phyloP scores from a whole-genome alignment of 1,284 basidiomycete genomes.

The Agroathelia rolfsii region DNA sequence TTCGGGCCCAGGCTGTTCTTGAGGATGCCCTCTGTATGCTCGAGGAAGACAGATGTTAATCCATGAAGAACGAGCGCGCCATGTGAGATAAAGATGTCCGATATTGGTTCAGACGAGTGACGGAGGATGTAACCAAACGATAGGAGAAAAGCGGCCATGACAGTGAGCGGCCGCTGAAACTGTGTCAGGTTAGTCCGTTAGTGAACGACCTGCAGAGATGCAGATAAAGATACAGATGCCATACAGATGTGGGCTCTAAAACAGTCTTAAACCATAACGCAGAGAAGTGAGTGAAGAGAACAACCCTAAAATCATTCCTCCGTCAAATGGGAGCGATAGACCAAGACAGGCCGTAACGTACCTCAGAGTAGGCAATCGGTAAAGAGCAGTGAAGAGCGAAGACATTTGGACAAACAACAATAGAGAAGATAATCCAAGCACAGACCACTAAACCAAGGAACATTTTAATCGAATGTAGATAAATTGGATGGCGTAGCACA shows the following conservation, averaged over 20 bases:
- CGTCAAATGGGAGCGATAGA: too few species aligned
- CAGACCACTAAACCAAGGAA: slow-evolving; percentile 46
- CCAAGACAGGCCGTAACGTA: slow-evolving; percentile 18
- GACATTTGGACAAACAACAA: slow-evolving; percentile 58
- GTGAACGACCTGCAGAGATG: slow-evolving; percentile 1
- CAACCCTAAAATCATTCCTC: slow-evolving; percentile 40
- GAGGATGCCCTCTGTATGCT: slow-evolving; percentile 49
- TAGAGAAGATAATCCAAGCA: slow-evolving; percentile 54
- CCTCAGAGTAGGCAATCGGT: slow-evolving; percentile 55
- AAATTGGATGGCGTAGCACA: slow-evolving; percentile 1
- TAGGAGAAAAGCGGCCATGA: slow-evolving; percentile 33
- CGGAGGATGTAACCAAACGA: slow-evolving; percentile 46
- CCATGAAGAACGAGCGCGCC: slow-evolving; percentile 51
- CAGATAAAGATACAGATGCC: slow-evolving; percentile 14
- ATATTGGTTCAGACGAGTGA: slow-evolving; percentile 34
- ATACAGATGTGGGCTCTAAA: slow-evolving; percentile 36
- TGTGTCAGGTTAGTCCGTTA: slow-evolving; percentile 15
- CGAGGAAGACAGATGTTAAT: slow-evolving; percentile 45
- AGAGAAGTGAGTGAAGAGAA: slow-evolving; percentile 59
- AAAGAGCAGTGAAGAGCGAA: slow-evolving; percentile 52
- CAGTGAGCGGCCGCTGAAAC: slow-evolving; percentile 36
- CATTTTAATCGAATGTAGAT: slow-evolving; percentile 1
- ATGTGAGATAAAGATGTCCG: slow-evolving; percentile 48
- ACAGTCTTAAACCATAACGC: slow-evolving; percentile 50
- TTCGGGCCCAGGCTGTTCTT: slow-evolving; percentile 44